A percentile compares a stretch with the other conserved stretches of the same genome.
Conservation (phyloP, 345 rosid genomes). For the Firmiana major region DNA sequence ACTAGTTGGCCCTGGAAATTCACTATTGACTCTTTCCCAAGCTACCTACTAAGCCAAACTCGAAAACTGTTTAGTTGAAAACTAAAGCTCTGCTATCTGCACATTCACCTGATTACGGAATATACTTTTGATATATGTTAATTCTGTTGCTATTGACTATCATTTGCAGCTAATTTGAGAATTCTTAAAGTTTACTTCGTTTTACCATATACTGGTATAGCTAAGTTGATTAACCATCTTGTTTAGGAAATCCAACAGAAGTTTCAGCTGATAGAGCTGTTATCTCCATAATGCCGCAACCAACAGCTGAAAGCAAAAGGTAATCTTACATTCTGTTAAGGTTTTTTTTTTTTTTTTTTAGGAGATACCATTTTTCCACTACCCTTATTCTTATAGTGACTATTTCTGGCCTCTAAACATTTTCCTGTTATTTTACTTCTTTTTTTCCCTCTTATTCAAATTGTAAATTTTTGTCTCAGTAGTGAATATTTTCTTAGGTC, state of each 20-base stretch:
- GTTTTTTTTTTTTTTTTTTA: background rate
- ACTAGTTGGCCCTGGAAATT: background rate
- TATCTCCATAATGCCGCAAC: slow-evolving; percentile 57
- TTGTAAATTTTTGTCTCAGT: background rate
- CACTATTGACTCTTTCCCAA: background rate
- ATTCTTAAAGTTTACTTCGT: background rate
- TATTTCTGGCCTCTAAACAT: background rate
- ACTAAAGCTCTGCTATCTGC: background rate
- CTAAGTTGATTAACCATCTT: slow-evolving; percentile 3
- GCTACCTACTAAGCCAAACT: background rate
- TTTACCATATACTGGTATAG: background rate
- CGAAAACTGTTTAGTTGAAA: slow-evolving; percentile 2
- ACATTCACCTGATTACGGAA: background rate
- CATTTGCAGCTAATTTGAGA: background rate
- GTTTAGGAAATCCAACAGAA: slow-evolving; percentile 55
- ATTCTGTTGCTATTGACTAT: slow-evolving; percentile 10
- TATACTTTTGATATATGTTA: background rate
- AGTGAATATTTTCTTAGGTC: background rate
- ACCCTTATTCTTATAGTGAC: background rate
- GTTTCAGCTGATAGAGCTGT: slow-evolving; percentile 51
- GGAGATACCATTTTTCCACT: background rate
- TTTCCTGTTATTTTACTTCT: background rate
- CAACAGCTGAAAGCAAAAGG: slow-evolving; percentile 86
- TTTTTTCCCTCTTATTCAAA: slow-evolving; percentile 1
- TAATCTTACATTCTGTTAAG: slow-evolving; percentile 16